Conservation (phyloP, 2,329 filamentous ascomycete species). For the Periconia sp. region DNA sequence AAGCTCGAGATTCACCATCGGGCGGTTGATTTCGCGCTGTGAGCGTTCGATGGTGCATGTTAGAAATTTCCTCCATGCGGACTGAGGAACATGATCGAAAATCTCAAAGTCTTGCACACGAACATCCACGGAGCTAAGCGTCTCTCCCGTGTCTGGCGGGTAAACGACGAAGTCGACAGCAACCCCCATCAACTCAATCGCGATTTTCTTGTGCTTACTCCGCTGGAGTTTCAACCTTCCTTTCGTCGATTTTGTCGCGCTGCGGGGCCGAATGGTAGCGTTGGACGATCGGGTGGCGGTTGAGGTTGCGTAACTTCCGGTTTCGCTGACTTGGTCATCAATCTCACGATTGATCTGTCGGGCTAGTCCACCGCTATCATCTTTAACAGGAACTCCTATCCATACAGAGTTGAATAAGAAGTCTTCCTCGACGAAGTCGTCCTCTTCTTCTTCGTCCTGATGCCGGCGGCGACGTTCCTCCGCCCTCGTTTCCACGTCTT, state of each 20-base stretch:
- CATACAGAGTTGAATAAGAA: conserved; percentile 99
- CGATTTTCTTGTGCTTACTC: conserved; percentile 91
- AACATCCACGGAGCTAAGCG: conserved; percentile 83
- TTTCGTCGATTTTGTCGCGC: conserved; percentile 43
- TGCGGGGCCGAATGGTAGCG: conserved; percentile 44
- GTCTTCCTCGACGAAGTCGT: conserved; percentile 77
- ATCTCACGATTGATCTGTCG: conserved; percentile 62
- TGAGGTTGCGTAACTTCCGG: conserved; percentile 81
- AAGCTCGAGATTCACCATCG: conserved; percentile 88
- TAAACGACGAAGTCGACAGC: conserved; percentile 81
- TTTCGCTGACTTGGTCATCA: conserved; percentile 84
- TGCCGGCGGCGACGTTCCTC: conserved; percentile 68
- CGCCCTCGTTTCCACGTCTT: conserved; percentile 81
- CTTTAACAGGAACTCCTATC: conserved; percentile 85
- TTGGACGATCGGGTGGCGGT: conserved; percentile 40
- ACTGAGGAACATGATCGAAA: conserved; percentile 91
- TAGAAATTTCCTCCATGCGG: conserved; percentile 97
- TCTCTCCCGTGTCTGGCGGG: conserved; percentile 74
- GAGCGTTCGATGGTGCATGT: conserved; percentile 88
- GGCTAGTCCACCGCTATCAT: conserved; percentile 79
- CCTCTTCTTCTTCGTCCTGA: conserved; percentile 68
- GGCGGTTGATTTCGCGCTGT: conserved; percentile 81
- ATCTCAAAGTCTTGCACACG: conserved; percentile 82
- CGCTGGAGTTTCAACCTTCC: conserved; percentile 72
- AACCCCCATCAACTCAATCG: conserved; percentile 86